phyloP scores from a whole-genome alignment of 2,329 filamentous ascomycete genomes.

The Ophiostoma angusticollis region DNA sequence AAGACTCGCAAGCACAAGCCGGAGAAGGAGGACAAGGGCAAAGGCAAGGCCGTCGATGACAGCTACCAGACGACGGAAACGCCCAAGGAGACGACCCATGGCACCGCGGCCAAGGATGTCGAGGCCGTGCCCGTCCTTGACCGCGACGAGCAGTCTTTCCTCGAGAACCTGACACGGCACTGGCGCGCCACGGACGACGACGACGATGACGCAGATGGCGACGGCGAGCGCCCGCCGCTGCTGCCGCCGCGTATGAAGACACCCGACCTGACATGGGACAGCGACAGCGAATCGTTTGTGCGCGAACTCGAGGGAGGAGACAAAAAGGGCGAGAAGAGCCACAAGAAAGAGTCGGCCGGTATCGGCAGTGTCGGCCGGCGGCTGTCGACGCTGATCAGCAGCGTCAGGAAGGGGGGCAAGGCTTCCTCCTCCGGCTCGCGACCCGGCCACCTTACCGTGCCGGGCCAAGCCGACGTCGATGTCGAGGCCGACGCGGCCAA shows the following conservation, averaged over 20 bases:
- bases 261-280: slow-evolving; percentile 37
- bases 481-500: slow-evolving; percentile 17
- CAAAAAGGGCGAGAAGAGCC: slow-evolving; percentile 20
- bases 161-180: slow-evolving; percentile 35
- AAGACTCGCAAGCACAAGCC: slow-evolving; percentile 48
- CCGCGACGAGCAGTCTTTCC: slow-evolving; percentile 44
- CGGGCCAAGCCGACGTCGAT: slow-evolving; percentile 19
- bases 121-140: slow-evolving; percentile 35
- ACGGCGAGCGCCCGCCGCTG: slow-evolving; percentile 37
- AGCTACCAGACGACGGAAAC: slow-evolving; percentile 13
- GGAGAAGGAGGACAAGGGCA: slow-evolving; percentile 28
- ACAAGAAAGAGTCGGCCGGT: slow-evolving; percentile 18
- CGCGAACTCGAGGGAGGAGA: slow-evolving; percentile 13
- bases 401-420: slow-evolving; percentile 8
- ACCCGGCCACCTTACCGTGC: slow-evolving; percentile 25
- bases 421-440: slow-evolving; percentile 22
- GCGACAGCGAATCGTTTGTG: slow-evolving; percentile 25
- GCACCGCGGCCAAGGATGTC: not conserved
- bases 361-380: slow-evolving; percentile 5
- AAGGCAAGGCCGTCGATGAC: slow-evolving; percentile 14
- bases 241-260: slow-evolving; percentile 41
- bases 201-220: slow-evolving; percentile 23
- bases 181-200: slow-evolving; percentile 10
- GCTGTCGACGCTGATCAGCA: slow-evolving; percentile 10
- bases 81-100: not conserved